Evolutionary conservation across 768 basidiomycete species (phyloP).

Genomic region (Pholiota microspora): DNA sequence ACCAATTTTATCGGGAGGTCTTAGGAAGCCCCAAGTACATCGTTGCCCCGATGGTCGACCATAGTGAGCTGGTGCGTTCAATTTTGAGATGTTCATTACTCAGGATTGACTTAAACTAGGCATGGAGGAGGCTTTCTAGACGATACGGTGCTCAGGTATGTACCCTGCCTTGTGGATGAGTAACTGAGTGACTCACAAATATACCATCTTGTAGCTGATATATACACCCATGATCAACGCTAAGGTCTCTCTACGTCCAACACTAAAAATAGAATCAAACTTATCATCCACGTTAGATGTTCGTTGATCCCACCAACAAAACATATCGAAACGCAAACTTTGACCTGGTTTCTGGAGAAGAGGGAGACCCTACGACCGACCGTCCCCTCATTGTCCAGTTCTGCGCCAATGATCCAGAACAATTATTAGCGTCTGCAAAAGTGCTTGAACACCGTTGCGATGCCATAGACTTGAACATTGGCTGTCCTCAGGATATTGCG

Average conservation of each 20-base stretch:
- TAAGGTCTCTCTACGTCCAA: conserved; percentile 55
- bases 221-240: conserved; percentile 99
- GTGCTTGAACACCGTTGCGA: conserved; percentile 80
- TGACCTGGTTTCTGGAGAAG: conserved; percentile 70
- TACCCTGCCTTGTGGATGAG: background rate
- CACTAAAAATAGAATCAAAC: too few species aligned
- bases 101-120: conserved; percentile 42
- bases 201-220: conserved; percentile 51
- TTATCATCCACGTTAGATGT: conserved; percentile 47
- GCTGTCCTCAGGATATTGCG: conserved; percentile 96
- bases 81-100: background rate
- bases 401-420: conserved; percentile 85
- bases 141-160: conserved; percentile 78
- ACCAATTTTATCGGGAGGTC: conserved; percentile 78
- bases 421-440: conserved; percentile 75
- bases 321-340: conserved; percentile 64
- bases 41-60: conserved; percentile 98
- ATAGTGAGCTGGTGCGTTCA: conserved; percentile 84
- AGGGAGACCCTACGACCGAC: conserved; percentile 72
- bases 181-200: background rate
- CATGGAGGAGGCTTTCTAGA: conserved; percentile 85
- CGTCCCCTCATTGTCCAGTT: conserved; percentile 91
- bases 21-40: conserved; percentile 86
- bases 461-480: conserved; percentile 91
- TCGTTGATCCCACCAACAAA: conserved; percentile 48